Evolutionary conservation across 2,329 filamentous ascomycete genomes (phyloP).

Genomic region (Fusarium devonianum): DNA sequence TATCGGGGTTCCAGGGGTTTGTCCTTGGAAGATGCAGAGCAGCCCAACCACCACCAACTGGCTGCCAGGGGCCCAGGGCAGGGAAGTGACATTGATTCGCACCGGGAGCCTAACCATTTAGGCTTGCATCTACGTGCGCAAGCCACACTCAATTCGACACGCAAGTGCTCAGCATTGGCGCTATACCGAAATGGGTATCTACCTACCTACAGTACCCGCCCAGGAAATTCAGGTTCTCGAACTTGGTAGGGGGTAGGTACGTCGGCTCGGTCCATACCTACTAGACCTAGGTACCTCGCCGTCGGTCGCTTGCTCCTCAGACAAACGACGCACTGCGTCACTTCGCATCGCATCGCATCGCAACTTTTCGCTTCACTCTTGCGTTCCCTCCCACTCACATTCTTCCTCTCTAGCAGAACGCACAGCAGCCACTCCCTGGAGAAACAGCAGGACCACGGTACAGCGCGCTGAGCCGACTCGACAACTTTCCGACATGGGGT

Average conservation of each 20-base stretch:
- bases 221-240: conserved; percentile 17
- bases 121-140: neutral
- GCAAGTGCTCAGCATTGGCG: neutral
- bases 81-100: conserved; percentile 12
- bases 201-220: neutral
- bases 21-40: neutral
- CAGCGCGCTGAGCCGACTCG: conserved; percentile 29
- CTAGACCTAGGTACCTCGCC: conserved; percentile 25
- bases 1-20: conserved; percentile 8
- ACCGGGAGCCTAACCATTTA: neutral
- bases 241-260: conserved; percentile 30
- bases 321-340: conserved; percentile 45
- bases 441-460: conserved; percentile 30
- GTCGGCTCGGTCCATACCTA: conserved; percentile 29
- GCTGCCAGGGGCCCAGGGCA: conserved; percentile 1
- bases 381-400: conserved; percentile 1
- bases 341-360: conserved; percentile 37
- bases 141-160: neutral
- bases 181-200: conserved; percentile 9
- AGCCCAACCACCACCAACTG: conserved; percentile 8
- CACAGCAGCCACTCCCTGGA: no score
- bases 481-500: conserved; percentile 71
- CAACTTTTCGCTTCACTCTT: conserved; percentile 19
- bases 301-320: conserved; percentile 38
- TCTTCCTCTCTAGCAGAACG: conserved; percentile 14